Percentiles rank a stretch among this genome's conserved stretches.
Conservation (phyloP, 106 monocot species). For the Acanthochlamys bracteata region DNA sequence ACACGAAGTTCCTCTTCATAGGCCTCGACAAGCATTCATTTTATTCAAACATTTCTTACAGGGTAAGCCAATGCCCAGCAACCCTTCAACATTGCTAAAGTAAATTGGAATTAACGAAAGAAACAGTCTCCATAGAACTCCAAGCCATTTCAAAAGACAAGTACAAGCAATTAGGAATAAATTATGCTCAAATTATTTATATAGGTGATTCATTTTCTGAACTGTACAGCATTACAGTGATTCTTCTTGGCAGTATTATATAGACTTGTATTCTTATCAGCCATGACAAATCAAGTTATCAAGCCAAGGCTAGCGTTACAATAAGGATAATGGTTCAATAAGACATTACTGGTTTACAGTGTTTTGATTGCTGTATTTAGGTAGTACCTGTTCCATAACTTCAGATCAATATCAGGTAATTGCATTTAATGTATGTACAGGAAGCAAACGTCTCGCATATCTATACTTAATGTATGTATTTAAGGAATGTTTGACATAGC, state of each 20-base stretch:
- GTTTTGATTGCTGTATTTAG: too few species aligned
- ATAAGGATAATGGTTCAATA: neutral
- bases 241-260: neutral
- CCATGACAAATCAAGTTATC: neutral
- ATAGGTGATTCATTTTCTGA: too few species aligned
- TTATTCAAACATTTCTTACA: conserved; percentile 74
- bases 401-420: too few species aligned
- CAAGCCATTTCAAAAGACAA: too few species aligned
- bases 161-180: too few species aligned
- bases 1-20: conserved; percentile 83
- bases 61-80: conserved; percentile 45
- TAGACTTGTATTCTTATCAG: neutral
- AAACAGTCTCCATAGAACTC: too few species aligned
- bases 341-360: neutral
- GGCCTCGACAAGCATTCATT: conserved; percentile 61
- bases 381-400: too few species aligned
- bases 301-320: neutral
- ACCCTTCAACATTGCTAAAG: neutral
- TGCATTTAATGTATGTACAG: too few species aligned
- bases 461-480: too few species aligned
- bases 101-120: neutral
- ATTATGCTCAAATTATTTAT: too few species aligned
- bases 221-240: neutral
- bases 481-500: too few species aligned
- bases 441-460: too few species aligned